Conservation (phyloP, 106 monocot genomes). For the Allium fistulosum region DNA sequence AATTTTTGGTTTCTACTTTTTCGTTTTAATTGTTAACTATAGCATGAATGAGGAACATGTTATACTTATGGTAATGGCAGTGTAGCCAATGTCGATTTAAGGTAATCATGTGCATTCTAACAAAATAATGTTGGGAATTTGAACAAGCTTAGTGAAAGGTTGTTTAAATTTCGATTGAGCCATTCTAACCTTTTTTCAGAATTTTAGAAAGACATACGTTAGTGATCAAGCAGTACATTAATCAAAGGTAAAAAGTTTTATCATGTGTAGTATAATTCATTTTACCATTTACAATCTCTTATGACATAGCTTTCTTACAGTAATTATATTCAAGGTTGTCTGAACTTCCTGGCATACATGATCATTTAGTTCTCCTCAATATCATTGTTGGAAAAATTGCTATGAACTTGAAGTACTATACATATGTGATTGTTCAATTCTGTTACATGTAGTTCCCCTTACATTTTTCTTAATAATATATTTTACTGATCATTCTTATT, state of each 20-base stretch:
- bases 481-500: not conserved
- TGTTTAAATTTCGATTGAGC: conserved; percentile 49
- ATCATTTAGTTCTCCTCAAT: conserved; percentile 95
- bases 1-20: no score
- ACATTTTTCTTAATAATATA: no score
- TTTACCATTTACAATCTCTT: no score
- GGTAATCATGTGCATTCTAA: no score
- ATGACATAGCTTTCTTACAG: conserved; percentile 24
- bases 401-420: conserved; percentile 88
- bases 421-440: conserved; percentile 48
- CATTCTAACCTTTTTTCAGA: conserved; percentile 87
- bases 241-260: conserved; percentile 59
- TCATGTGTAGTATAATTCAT: not conserved
- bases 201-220: conserved; percentile 95
- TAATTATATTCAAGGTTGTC: conserved; percentile 88
- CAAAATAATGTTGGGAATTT: no score
- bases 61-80: no score
- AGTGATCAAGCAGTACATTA: conserved; percentile 98
- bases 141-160: no score
- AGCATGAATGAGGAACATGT: no score
- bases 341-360: conserved; percentile 90
- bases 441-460: no score
- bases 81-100: no score
- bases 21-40: no score
- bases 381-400: conserved; percentile 92